Evolutionary conservation across 164 flowering plant genomes (phyloP).

Genomic region (Vitis labrusca): DNA sequence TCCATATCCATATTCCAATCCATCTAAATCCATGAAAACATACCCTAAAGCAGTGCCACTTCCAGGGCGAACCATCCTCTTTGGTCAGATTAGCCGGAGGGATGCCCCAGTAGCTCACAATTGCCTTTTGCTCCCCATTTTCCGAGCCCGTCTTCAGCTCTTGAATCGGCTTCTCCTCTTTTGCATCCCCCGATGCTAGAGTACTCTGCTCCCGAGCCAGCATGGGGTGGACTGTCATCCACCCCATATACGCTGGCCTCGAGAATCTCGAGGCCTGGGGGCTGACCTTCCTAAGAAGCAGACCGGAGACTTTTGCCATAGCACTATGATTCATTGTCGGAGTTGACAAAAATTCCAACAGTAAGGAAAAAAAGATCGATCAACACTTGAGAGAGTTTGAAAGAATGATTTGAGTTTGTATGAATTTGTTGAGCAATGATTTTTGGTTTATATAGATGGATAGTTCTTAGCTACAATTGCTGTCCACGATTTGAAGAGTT

Average conservation of each 20-base stretch:
- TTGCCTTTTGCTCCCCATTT: background rate
- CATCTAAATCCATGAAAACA: background rate
- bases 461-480: too few relatives aligned
- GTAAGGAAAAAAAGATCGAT: too few relatives aligned
- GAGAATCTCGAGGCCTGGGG: background rate
- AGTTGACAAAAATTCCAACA: too few relatives aligned
- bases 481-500: too few relatives aligned
- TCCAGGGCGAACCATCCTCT: conserved; percentile 26
- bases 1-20: too few relatives aligned
- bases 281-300: background rate
- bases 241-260: background rate
- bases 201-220: background rate
- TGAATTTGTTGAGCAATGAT: too few relatives aligned
- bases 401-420: too few relatives aligned
- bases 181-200: background rate
- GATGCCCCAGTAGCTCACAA: conserved; percentile 29
- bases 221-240: background rate
- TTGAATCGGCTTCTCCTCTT: background rate
- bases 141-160: too few relatives aligned
- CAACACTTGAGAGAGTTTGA: too few relatives aligned
- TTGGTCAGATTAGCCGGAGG: conserved; percentile 11
- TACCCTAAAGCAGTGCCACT: conserved; percentile 26
- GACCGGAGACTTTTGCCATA: background rate
- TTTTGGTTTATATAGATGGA: too few relatives aligned
- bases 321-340: background rate